These are phyloP conservation scores for Tylopilus sp. DNA, from an alignment of 1,284 basidiomycete species.

Conservation along the genomic window DNA sequence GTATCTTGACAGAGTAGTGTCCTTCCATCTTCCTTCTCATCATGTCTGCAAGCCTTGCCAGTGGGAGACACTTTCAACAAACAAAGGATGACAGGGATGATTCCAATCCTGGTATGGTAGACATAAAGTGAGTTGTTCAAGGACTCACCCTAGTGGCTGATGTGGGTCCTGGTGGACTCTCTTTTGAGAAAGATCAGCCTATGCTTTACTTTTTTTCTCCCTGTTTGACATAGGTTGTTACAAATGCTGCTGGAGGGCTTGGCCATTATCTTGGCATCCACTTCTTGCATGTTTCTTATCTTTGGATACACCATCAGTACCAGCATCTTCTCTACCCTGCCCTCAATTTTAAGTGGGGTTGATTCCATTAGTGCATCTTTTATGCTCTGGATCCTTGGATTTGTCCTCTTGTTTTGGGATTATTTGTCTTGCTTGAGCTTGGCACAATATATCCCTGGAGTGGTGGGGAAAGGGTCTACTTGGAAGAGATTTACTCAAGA, in stretches of 20 bases:
- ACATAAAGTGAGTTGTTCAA: conserved; percentile 2
- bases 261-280: conserved; percentile 58
- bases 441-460: conserved; percentile 61
- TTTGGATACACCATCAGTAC: conserved; percentile 65
- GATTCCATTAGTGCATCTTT: conserved; percentile 61
- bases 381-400: conserved; percentile 64
- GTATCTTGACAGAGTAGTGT: too few species aligned
- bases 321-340: conserved; percentile 69
- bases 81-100: conserved; percentile 6
- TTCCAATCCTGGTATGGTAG: neutral
- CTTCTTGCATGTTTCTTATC: conserved; percentile 57
- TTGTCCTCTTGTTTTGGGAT: conserved; percentile 58
- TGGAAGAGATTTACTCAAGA: conserved; percentile 56
- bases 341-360: conserved; percentile 58
- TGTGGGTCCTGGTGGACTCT: conserved; percentile 33
- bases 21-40: too few species aligned
- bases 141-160: conserved; percentile 6
- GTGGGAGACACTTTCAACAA: conserved; percentile 18
- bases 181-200: conserved; percentile 41
- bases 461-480: conserved; percentile 64
- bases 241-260: conserved; percentile 57
- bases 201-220: neutral
- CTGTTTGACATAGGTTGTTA: too few species aligned
- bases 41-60: conserved; percentile 23
- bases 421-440: conserved; percentile 64